Conservation (phyloP, 2,329 filamentous ascomycete species). For the Alternaria solani region DNA sequence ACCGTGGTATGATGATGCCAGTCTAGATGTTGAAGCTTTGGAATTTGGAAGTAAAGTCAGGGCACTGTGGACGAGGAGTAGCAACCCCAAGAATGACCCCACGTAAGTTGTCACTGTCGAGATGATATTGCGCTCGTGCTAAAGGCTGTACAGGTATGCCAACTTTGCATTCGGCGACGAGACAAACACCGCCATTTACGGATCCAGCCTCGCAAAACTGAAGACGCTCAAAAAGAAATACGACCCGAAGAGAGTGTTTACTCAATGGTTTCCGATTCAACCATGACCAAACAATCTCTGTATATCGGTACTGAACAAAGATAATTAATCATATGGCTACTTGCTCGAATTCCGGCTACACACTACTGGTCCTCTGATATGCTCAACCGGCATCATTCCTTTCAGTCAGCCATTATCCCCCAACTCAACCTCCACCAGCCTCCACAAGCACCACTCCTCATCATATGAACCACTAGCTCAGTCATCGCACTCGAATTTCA, state of each 20-base stretch:
- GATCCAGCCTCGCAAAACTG: constrained; percentile 28
- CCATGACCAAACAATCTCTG: constrained; percentile 1
- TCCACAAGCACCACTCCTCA: not conserved
- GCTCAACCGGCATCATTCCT: no score
- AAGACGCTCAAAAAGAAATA: constrained; percentile 34
- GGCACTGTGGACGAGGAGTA: constrained; percentile 35
- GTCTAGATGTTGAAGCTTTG: constrained; percentile 47
- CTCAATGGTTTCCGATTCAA: constrained; percentile 39
- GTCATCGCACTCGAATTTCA: not conserved
- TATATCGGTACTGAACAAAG: not conserved
- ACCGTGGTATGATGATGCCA: constrained; percentile 51
- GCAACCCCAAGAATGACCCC: constrained; percentile 22
- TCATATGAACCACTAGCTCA: not conserved
- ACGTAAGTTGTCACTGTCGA: constrained; percentile 23
- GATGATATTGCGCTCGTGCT: not conserved
- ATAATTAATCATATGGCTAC: not conserved
- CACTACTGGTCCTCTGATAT: not conserved
- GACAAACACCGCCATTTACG: constrained; percentile 32
- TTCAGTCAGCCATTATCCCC: not conserved
- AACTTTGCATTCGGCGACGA: constrained; percentile 44
- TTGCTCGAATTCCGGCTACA: not conserved
- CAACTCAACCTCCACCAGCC: not conserved
- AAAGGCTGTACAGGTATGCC: constrained; percentile 27
- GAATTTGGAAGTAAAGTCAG: constrained; percentile 45
- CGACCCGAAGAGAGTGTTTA: constrained; percentile 35